Conservation (phyloP, 306 rosid genomes). For the Malus domestica region ASM211411v1 NC_041793.1:46852501-46853000, state of each 20-base stretch:
- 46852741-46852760: not conserved
- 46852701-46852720: constrained; percentile 20
- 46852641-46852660: constrained; percentile 64
- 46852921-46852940: constrained; percentile 40
- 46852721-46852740: not conserved
- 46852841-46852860: constrained; percentile 35
- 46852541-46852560: constrained; percentile 34
- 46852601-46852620: constrained; percentile 68
- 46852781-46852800: constrained; percentile 58
- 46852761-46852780: constrained; percentile 53
- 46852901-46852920: constrained; percentile 52
- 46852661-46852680: constrained; percentile 56
- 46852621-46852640: constrained; percentile 79
- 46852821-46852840: constrained; percentile 46
- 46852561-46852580: not conserved
- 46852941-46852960: not conserved
- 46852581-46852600: constrained; percentile 35
- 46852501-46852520: constrained; percentile 53
- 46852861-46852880: constrained; percentile 36
- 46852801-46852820: constrained; percentile 28
- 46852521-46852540: constrained; percentile 59
- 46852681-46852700: constrained; percentile 86
- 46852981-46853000: constrained; percentile 54
- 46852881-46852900: constrained; percentile 62
- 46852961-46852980: constrained; percentile 53